A percentile compares a stretch with the other conserved stretches of the same genome.
Conservation (phyloP, 345 rosid genomes). For the Eucalyptus lansdowneana region DNA sequence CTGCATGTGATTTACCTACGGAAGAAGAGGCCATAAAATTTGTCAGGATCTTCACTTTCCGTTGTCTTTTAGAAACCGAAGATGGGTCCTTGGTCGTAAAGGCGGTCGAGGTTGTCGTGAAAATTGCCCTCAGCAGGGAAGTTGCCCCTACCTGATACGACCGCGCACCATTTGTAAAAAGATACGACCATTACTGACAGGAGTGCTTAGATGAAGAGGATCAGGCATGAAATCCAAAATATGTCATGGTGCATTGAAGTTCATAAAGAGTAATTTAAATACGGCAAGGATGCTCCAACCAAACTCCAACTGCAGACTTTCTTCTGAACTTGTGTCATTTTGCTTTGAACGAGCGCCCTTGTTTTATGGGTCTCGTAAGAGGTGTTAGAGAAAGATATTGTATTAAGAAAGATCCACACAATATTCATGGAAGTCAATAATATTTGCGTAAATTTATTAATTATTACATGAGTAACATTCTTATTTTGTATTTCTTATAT, state of each 20-base stretch:
- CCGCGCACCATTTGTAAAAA: neutral
- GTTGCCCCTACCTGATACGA: neutral
- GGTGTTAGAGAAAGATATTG: neutral
- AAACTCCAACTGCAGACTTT: neutral
- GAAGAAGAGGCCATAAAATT: neutral
- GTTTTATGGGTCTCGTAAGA: neutral
- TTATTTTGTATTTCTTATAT: neutral
- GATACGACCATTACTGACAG: neutral
- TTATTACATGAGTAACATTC: neutral
- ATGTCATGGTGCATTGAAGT: too few relatives aligned
- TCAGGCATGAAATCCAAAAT: too few relatives aligned
- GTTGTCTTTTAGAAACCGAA: neutral
- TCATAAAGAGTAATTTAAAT: neutral
- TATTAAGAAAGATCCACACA: neutral
- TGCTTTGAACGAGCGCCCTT: neutral
- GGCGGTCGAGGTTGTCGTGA: neutral
- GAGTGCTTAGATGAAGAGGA: neutral
- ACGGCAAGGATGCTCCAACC: neutral
- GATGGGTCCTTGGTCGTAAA: neutral
- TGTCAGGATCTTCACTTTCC: neutral
- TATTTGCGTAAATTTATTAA: neutral
- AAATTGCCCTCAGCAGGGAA: neutral
- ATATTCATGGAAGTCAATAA: neutral
- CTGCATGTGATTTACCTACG: neutral
- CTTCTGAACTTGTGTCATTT: neutral